These are phyloP conservation scores for Dichotomocladium elegans DNA, from an alignment of 371 early-diverging fungal genomes.

Conservation along the genomic window DNA sequence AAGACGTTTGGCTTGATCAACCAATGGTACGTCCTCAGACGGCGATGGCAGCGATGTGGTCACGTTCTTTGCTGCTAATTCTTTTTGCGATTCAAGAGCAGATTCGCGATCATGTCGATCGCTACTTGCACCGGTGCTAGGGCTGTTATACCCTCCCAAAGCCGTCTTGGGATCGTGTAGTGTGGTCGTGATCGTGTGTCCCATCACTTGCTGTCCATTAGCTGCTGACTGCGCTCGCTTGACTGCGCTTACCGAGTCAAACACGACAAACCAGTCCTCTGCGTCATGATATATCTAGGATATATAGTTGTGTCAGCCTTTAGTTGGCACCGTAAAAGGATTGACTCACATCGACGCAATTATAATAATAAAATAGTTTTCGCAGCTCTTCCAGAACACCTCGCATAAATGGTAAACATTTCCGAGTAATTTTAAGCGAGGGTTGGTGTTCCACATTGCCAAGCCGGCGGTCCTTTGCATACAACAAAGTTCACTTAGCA, in stretches of 20 bases:
- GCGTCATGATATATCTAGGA: constrained; percentile 37
- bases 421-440: constrained; percentile 48
- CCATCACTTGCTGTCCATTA: constrained; percentile 38
- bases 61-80: background rate
- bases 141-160: background rate
- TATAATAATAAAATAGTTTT: constrained; percentile 32
- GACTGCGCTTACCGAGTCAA: constrained; percentile 51
- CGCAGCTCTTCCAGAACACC: constrained; percentile 46
- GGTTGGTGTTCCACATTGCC: constrained; percentile 16
- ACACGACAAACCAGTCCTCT: constrained; percentile 56
- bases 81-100: background rate
- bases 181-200: constrained; percentile 39
- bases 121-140: background rate
- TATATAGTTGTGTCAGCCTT: background rate
- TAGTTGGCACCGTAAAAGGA: background rate
- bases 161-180: constrained; percentile 19
- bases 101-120: background rate
- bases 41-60: background rate
- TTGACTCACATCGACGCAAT: constrained; percentile 34
- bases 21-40: background rate
- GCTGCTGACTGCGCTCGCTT: constrained; percentile 44
- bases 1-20: constrained; percentile 32
- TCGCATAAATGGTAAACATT: constrained; percentile 50
- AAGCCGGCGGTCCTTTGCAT: too few relatives aligned
- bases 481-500: too few relatives aligned